Evolutionary conservation across 192 early-diverging fungal genomes (phyloP).

Genomic region (Coemansia sp.): DNA sequence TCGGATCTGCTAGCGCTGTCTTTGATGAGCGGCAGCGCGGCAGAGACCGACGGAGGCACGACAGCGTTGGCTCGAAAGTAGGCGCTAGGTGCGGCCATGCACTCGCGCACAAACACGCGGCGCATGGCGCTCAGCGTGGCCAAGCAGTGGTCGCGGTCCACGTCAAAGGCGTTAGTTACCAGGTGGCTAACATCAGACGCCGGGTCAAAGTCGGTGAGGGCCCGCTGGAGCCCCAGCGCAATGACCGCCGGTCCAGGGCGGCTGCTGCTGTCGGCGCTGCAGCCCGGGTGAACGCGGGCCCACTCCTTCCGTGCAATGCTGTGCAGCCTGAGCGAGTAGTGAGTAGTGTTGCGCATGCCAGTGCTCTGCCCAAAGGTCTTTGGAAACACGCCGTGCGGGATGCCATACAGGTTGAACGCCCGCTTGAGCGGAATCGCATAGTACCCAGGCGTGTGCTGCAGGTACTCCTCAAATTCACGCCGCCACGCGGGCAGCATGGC

Average conservation of each 20-base stretch:
- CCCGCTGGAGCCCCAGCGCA: slow-evolving; percentile 30
- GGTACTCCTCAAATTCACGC: slow-evolving; percentile 59
- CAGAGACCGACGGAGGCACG: slow-evolving; percentile 20
- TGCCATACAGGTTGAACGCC: slow-evolving; percentile 45
- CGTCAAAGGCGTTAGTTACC: slow-evolving; percentile 63
- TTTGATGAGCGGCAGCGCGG: not conserved
- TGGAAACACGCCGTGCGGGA: slow-evolving; percentile 41
- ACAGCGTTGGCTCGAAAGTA: slow-evolving; percentile 44
- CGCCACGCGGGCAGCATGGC: slow-evolving; percentile 52
- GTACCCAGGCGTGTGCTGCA: slow-evolving; percentile 64
- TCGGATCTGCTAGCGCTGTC: slow-evolving; percentile 2
- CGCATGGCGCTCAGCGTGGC: slow-evolving; percentile 57
- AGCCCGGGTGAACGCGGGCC: slow-evolving; percentile 43
- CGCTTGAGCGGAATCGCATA: slow-evolving; percentile 58
- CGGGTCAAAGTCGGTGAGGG: slow-evolving; percentile 14
- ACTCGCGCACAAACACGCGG: slow-evolving; percentile 56
- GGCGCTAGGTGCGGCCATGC: slow-evolving; percentile 24
- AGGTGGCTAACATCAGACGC: slow-evolving; percentile 44
- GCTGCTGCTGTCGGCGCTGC: not conserved
- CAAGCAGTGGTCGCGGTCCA: slow-evolving; percentile 56
- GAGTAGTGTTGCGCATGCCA: slow-evolving; percentile 37
- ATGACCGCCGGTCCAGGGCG: slow-evolving; percentile 7
- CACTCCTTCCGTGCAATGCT: slow-evolving; percentile 37
- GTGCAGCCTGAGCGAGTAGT: slow-evolving; percentile 31
- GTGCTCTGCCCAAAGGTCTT: slow-evolving; percentile 44